A percentile compares a stretch with the other conserved stretches of the same genome.
Conservation (phyloP, 164 flowering plant species). For the Sextonia rubra region DNA sequence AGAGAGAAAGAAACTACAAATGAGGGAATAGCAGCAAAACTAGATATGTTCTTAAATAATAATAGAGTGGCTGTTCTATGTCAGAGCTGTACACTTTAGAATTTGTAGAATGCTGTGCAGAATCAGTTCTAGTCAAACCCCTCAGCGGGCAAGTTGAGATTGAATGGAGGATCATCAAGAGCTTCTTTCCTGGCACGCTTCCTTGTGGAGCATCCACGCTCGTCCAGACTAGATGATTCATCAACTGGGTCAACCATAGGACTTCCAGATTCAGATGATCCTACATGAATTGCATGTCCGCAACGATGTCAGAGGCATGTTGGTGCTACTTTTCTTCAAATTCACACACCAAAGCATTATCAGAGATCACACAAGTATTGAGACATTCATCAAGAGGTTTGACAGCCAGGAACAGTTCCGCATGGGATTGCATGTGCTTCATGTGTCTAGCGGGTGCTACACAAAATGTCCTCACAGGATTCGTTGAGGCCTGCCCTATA, state of each 20-base stretch:
- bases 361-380: too few relatives aligned
- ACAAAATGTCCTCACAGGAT: too few relatives aligned
- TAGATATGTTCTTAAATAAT: too few relatives aligned
- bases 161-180: slow-evolving; percentile 23
- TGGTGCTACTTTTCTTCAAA: background rate
- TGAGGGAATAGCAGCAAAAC: too few relatives aligned
- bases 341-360: too few relatives aligned
- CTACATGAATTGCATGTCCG: slow-evolving; percentile 2
- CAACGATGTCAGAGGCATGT: background rate
- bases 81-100: slow-evolving; percentile 55
- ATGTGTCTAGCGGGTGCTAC: too few relatives aligned
- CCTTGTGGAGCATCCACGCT: slow-evolving; percentile 28
- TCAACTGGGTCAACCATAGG: slow-evolving; percentile 10
- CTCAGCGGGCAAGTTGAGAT: slow-evolving; percentile 48
- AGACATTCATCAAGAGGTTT: too few relatives aligned
- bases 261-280: background rate
- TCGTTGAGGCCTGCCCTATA: too few relatives aligned
- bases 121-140: slow-evolving; percentile 40
- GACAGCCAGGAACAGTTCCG: too few relatives aligned
- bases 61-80: slow-evolving; percentile 3
- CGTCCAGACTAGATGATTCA: slow-evolving; percentile 17
- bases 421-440: too few relatives aligned
- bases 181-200: slow-evolving; percentile 32
- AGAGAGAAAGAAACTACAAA: too few relatives aligned
- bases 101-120: background rate